Evolutionary conservation across 2,329 filamentous ascomycete species (phyloP), one percentile per base, ranked within the genome.

Genomic region (Clonostachys rosea): DNA sequence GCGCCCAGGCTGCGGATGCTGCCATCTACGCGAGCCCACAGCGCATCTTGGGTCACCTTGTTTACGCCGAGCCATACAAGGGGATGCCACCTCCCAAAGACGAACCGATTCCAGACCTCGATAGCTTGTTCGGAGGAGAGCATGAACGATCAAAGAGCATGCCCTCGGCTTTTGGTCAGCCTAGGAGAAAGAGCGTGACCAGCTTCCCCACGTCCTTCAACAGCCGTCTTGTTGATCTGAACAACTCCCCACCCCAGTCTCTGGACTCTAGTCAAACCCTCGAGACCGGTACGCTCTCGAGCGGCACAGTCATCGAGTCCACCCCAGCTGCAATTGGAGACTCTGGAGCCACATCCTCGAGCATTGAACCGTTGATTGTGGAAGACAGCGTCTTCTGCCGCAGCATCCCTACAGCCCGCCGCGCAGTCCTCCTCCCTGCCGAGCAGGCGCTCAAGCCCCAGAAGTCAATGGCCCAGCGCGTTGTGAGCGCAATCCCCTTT

Each of bases 11-110:
- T 3, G 87, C 86, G 17, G 84, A 88, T 49, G 74, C 81, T 11
- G 87, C 87, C 18, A 69, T 84, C 40, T 86, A 79, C 59, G 78
- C 80, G 46, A 89, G 86, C 45, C 87, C 87, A 0, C 84, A 90
- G 65, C 77, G 76, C 49, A 81, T 91, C 50, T 73, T 88, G 47
- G 87, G 87, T 11, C 76, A 87, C 59, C 64, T 86, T 12, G 82
- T 91, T 24, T 83, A 81, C 56, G 88, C 86, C 36, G 86, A 91
- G 66, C 73, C 76, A 33, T 91, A 87, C 62, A 73, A 78, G 49
- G 83, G 84, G 44, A 69, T 82, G 33, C 77, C 84, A 1, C 85
- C 86, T 2, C 64, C 73, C 11, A 75, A 79, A 54, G 86, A 91
- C 59, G 77, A 80, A 49, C 71, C 85, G 5, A 75, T 88, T 34